These are phyloP conservation scores for Takashimella koratensis DNA, from an alignment of 1,284 basidiomycete genomes.

Conservation along the genomic window DNA sequence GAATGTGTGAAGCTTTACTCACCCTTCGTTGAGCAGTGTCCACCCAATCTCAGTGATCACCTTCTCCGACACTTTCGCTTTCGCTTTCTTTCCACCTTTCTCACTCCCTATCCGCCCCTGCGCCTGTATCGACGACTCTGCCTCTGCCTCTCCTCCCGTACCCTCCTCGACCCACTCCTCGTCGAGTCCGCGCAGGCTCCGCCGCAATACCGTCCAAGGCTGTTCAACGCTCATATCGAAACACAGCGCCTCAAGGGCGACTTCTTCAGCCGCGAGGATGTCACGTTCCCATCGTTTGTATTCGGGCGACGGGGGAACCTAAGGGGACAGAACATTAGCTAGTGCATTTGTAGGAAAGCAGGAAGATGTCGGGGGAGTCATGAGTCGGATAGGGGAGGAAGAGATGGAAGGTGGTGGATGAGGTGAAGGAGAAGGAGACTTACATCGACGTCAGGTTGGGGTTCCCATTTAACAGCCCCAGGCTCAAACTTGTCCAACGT, in stretches of 20 bases:
- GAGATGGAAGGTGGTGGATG: too few relatives aligned
- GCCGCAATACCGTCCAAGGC: constrained; percentile 69
- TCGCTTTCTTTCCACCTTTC: constrained; percentile 5
- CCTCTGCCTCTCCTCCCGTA: background rate
- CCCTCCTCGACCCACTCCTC: constrained; percentile 4
- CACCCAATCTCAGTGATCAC: constrained; percentile 25
- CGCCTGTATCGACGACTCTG: constrained; percentile 2
- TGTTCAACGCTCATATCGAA: constrained; percentile 84
- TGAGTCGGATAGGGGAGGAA: too few relatives aligned
- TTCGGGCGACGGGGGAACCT: constrained; percentile 54
- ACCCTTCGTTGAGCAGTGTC: constrained; percentile 31
- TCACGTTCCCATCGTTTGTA: constrained; percentile 67
- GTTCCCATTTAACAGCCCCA: constrained; percentile 22
- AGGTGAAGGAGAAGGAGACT: too few relatives aligned
- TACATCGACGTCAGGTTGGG: constrained; percentile 7
- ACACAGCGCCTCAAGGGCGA: constrained; percentile 79
- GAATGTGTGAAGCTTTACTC: too few relatives aligned
- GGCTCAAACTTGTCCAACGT: constrained; percentile 34
- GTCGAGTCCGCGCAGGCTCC: constrained; percentile 55
- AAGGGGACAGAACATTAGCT: background rate
- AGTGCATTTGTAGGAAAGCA: too few relatives aligned
- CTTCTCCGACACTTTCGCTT: constrained; percentile 16
- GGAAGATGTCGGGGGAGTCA: too few relatives aligned
- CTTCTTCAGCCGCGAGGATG: constrained; percentile 76
- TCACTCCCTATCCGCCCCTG: background rate